Base-by-base conservation (phyloP, 2,329 filamentous ascomycete species). In the Stemphylium lycopersici region DNA sequence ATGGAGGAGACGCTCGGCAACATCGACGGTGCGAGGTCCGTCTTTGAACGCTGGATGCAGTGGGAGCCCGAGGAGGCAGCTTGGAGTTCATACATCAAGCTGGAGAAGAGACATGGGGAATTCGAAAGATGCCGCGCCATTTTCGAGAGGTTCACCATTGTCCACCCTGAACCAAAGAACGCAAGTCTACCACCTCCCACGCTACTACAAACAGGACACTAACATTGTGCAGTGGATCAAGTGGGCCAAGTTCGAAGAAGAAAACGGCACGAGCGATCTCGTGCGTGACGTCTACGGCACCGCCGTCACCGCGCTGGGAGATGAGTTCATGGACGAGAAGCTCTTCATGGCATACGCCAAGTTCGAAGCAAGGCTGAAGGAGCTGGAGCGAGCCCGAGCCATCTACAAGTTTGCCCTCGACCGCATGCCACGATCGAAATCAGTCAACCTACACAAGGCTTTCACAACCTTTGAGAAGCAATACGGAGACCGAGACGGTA, bases 381-480 rank as follows among this genome's bases (percentile, higher is more conserved):
- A 99, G 76, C 93, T 95, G 70, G 93, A 98, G 75, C 89, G 95
- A 6, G 89, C 93, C 3, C 83, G 95, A 58, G 93, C 93, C 29
- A 98, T 99, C 65, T 99, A 96, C 83, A 97, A 96, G 72, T 97
- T 96, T 71, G 93, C 93, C 20, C 80, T 99, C 6, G 95, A 99
- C 75, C 89, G 93, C 47, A 84, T 99, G 59, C 90, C 95, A 10
- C 86, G 95, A 18, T 96, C 91, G 11, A 92, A 89, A 74, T 95
- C 93, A 1, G 87, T 89, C 76, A 81, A 83, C 12, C 82, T 99
- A 7, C 93, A 99, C 79, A 96, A 96, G 72, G 88, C 92, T 12
- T 99, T 98, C 74, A 98, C 93, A 0, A 93, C 90, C 0, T 99
- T 99, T 65, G 95, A 99, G 77, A 99, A 99, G 79, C 95, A 99